phyloP scores from a whole-genome alignment of 2,329 filamentous ascomycete species.

The Macroventuria anomochaeta region DNA sequence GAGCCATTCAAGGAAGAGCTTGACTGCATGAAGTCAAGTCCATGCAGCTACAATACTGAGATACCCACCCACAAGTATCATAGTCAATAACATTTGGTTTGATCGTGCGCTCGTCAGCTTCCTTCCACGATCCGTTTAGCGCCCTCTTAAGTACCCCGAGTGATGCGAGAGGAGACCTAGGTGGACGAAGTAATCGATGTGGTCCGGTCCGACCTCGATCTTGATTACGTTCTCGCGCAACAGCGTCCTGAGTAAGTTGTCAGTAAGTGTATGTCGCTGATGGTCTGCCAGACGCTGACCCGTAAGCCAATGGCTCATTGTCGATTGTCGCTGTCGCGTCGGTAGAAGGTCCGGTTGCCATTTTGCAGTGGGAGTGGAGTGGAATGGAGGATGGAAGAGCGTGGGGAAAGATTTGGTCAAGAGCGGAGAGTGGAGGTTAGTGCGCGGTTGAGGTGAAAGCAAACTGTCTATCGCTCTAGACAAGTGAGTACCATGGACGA shows the following conservation, averaged over 20 bases:
- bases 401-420: too few relatives aligned
- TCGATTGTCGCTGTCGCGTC: too few relatives aligned
- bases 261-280: too few relatives aligned
- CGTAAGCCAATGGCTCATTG: too few relatives aligned
- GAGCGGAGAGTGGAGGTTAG: too few relatives aligned
- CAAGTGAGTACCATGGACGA: too few relatives aligned
- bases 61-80: constrained; percentile 1
- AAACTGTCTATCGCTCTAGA: too few relatives aligned
- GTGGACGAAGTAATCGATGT: constrained; percentile 19
- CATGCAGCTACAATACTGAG: neutral
- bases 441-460: too few relatives aligned
- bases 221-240: neutral
- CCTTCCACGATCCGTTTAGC: constrained; percentile 19
- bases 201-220: constrained; percentile 12
- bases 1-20: constrained; percentile 26
- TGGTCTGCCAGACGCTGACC: too few relatives aligned
- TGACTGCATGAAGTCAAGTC: neutral
- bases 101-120: constrained; percentile 17
- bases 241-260: neutral
- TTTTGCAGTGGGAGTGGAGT: too few relatives aligned
- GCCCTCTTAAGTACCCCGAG: constrained; percentile 27
- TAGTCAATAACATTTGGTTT: constrained; percentile 20
- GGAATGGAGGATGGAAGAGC: too few relatives aligned
- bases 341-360: too few relatives aligned
- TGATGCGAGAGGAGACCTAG: constrained; percentile 19